phyloP scores from a whole-genome alignment of 306 rosid species.

The Geum urbanum region DNA sequence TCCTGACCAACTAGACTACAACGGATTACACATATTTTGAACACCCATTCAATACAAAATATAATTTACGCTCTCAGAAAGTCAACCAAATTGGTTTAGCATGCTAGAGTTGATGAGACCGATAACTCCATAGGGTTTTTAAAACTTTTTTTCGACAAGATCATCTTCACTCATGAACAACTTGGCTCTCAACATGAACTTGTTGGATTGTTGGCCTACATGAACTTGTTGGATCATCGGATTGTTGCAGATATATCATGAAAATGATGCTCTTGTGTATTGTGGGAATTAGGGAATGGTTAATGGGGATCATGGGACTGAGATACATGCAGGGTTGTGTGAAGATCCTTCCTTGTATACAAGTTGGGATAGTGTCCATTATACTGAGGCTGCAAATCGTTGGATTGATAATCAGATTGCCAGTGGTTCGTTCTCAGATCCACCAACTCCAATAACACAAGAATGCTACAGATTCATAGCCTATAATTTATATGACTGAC shows the following conservation, averaged over 20 bases:
- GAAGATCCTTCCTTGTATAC: conserved; percentile 57
- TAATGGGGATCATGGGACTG: conserved; percentile 40
- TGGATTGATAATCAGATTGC: conserved; percentile 58
- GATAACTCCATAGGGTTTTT: too few relatives aligned
- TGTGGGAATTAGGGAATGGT: conserved; percentile 50
- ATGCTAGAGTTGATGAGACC: too few relatives aligned
- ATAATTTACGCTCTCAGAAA: too few relatives aligned
- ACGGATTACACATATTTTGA: neutral
- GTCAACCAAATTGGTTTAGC: too few relatives aligned
- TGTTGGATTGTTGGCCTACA: too few relatives aligned
- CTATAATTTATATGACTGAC: neutral
- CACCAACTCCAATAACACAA: conserved; percentile 42
- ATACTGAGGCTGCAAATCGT: conserved; percentile 71
- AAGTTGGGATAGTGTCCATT: conserved; percentile 93
- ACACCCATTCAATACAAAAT: too few relatives aligned
- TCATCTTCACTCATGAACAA: too few relatives aligned
- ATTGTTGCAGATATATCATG: too few relatives aligned
- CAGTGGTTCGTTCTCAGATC: conserved; percentile 61
- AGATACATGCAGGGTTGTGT: conserved; percentile 53
- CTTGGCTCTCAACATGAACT: too few relatives aligned
- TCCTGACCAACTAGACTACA: conserved; percentile 29
- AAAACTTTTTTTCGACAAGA: too few relatives aligned
- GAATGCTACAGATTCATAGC: conserved; percentile 36
- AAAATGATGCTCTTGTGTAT: conserved; percentile 38
- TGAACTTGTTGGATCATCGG: too few relatives aligned